Conservation (phyloP, 805 yeast genomes). For the Starmera pachycereana region DNA sequence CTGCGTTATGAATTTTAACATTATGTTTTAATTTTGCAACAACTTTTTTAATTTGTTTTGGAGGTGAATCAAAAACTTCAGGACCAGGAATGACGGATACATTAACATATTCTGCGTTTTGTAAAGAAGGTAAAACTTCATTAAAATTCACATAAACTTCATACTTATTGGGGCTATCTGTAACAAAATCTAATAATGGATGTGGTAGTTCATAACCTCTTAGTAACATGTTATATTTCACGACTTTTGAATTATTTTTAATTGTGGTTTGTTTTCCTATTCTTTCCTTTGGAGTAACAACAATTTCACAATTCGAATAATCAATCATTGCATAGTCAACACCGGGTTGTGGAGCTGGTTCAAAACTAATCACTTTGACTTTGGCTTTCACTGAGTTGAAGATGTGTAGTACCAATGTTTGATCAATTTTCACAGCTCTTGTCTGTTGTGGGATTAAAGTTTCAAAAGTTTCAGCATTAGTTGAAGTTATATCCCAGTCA, state of each 20-base stretch:
- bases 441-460: constrained; percentile 68
- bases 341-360: constrained; percentile 16
- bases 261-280: constrained; percentile 13
- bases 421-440: constrained; percentile 55
- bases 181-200: constrained; percentile 19
- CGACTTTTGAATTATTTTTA: constrained; percentile 15
- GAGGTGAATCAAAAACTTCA: constrained; percentile 18
- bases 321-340: constrained; percentile 33
- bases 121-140: constrained; percentile 25
- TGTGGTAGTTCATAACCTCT: constrained; percentile 54
- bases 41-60: constrained; percentile 17
- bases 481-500: constrained; percentile 89
- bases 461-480: constrained; percentile 71
- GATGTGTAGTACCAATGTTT: constrained; percentile 60
- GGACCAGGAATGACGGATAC: constrained; percentile 48
- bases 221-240: constrained; percentile 21
- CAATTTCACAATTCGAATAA: constrained; percentile 55
- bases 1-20: constrained; percentile 25
- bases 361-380: constrained; percentile 39
- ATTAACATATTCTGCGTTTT: constrained; percentile 32
- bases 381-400: constrained; percentile 50
- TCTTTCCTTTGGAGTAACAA: constrained; percentile 62
- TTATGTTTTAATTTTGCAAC: constrained; percentile 40
- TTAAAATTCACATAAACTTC: constrained; percentile 36
- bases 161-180: constrained; percentile 17